Evolutionary conservation across 352 stramenopile species (phyloP).

Genomic region (Globisporangium cylindrosporum): DNA sequence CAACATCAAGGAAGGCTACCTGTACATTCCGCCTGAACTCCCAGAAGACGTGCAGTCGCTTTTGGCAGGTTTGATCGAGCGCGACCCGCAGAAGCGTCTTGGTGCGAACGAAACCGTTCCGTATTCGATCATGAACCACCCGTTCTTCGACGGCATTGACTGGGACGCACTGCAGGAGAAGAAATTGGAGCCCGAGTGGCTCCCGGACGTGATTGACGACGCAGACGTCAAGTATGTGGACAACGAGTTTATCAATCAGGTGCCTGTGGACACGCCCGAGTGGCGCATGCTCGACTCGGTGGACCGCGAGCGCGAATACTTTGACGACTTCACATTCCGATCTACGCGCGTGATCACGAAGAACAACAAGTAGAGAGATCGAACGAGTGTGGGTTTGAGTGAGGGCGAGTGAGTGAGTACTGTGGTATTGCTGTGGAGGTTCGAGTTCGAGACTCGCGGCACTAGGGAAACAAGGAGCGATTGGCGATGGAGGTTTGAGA

Average conservation of each 20-base stretch:
- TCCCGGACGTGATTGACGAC: constrained; percentile 80
- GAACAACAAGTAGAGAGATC: constrained; percentile 16
- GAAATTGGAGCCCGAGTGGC: constrained; percentile 74
- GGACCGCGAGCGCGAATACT: constrained; percentile 79
- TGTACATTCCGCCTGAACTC: constrained; percentile 79
- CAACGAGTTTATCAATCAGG: constrained; percentile 86
- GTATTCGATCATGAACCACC: constrained; percentile 87
- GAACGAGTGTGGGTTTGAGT: too few species aligned
- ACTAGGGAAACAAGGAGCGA: neutral
- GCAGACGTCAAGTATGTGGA: constrained; percentile 86
- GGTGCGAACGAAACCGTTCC: constrained; percentile 73
- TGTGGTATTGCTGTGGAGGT: neutral
- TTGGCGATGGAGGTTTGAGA: neutral
- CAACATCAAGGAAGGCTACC: constrained; percentile 82
- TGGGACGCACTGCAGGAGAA: constrained; percentile 85
- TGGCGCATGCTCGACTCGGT: constrained; percentile 89
- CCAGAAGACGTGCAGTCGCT: constrained; percentile 74
- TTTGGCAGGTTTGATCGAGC: constrained; percentile 72
- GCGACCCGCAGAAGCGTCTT: constrained; percentile 68
- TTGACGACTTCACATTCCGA: constrained; percentile 85
- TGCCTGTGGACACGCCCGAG: constrained; percentile 83
- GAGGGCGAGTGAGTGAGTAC: too few species aligned
- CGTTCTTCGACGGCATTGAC: constrained; percentile 86
- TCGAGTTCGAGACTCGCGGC: neutral
- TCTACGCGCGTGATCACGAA: constrained; percentile 59